Conservation (phyloP, 2,329 filamentous ascomycete species). For the Canariomyces notabilis region DNA sequence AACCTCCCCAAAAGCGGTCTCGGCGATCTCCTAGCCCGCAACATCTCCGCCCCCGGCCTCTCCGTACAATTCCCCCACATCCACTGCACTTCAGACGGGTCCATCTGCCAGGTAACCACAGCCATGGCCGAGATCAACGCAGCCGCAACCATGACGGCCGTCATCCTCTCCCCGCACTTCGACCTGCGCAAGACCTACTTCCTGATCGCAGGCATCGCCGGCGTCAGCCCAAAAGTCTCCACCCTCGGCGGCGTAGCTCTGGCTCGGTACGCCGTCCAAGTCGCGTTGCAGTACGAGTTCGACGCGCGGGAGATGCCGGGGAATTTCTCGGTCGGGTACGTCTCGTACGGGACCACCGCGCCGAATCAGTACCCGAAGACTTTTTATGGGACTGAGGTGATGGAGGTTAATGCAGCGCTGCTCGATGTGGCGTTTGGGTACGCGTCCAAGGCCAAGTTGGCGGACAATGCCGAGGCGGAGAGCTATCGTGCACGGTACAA, state of each 20-base stretch:
- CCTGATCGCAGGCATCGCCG: constrained; percentile 66
- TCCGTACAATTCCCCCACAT: constrained; percentile 62
- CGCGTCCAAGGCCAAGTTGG: no score
- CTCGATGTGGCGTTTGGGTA: no score
- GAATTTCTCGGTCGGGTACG: constrained; percentile 63
- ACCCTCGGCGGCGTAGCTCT: constrained; percentile 65
- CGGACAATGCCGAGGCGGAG: no score
- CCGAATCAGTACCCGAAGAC: no score
- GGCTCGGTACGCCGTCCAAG: constrained; percentile 65
- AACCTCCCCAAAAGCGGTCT: not conserved
- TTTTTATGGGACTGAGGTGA: no score
- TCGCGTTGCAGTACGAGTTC: constrained; percentile 71
- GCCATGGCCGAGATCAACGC: constrained; percentile 73
- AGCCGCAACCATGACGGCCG: constrained; percentile 58
- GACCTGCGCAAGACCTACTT: constrained; percentile 66
- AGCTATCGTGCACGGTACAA: no score
- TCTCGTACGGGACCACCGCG: constrained; percentile 66
- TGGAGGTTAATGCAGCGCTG: no score
- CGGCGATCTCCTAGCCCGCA: constrained; percentile 51
- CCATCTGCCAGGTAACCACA: constrained; percentile 64
- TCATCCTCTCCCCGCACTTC: constrained; percentile 58
- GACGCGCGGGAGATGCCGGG: constrained; percentile 62
- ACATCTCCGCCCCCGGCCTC: constrained; percentile 55
- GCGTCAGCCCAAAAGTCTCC: constrained; percentile 63
- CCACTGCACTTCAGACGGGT: constrained; percentile 55